These are phyloP conservation scores for Rheum nobile DNA, from an alignment of 148 eudicot genomes.

Conservation along the genomic window DNA sequence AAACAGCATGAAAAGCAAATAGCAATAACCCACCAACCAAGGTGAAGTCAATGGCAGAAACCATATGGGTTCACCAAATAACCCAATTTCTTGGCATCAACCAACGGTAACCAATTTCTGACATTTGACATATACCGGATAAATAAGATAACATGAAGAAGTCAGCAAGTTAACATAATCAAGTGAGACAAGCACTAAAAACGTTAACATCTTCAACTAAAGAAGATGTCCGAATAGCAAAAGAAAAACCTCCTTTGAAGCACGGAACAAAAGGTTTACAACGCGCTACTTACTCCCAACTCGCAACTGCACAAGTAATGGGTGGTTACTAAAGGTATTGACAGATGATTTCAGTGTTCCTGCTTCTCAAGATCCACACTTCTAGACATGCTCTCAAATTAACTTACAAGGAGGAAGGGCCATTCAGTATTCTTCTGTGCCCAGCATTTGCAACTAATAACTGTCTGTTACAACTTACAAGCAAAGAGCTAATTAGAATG, in stretches of 20 bases:
- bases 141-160: neutral
- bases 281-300: constrained; percentile 8
- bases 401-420: neutral
- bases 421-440: neutral
- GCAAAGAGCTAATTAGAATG: neutral
- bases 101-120: neutral
- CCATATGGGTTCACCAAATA: neutral
- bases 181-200: neutral
- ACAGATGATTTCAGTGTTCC: constrained; percentile 5
- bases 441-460: neutral
- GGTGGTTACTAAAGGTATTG: constrained; percentile 1
- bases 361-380: neutral
- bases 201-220: neutral
- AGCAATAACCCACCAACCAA: neutral
- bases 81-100: neutral
- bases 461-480: constrained; percentile 9
- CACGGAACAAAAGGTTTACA: constrained; percentile 1
- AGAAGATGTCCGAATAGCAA: neutral
- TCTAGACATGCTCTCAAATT: neutral
- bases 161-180: neutral
- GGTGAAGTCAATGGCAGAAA: neutral
- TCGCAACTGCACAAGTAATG: constrained; percentile 10
- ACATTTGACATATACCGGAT: constrained; percentile 5
- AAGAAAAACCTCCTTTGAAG: neutral
- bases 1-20: neutral